Percentiles rank a stretch among this genome's conserved stretches.
Conservation (phyloP, 352 stramenopile genomes). For the Phytophthora constricta region DNA sequence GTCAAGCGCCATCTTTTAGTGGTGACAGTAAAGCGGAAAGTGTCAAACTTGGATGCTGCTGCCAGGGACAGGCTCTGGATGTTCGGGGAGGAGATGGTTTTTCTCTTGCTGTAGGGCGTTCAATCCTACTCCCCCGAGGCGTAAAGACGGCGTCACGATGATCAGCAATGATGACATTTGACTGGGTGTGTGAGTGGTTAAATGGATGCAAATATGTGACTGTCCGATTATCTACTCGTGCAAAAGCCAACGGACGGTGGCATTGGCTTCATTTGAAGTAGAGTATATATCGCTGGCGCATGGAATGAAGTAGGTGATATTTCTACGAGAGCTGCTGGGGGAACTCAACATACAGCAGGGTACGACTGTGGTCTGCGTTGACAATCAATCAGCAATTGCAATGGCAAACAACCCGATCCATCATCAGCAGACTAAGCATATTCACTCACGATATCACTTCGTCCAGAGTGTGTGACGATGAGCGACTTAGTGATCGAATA, state of each 20-base stretch:
- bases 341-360: slow-evolving; percentile 1
- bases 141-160: no score
- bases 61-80: no score
- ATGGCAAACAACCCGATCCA: slow-evolving; percentile 19
- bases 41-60: no score
- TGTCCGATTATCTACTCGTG: slow-evolving; percentile 11
- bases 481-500: slow-evolving; percentile 18
- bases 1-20: no score
- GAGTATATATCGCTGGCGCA: slow-evolving; percentile 22
- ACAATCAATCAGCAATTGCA: slow-evolving; percentile 17
- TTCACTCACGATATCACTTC: slow-evolving; percentile 23
- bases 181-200: no score
- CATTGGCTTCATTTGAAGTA: not conserved
- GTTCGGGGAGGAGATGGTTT: no score
- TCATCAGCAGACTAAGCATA: slow-evolving; percentile 24
- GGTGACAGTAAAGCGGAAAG: no score
- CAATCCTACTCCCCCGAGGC: no score
- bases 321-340: slow-evolving; percentile 8
- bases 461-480: not conserved
- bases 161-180: no score
- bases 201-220: slow-evolving; percentile 6
- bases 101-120: no score
- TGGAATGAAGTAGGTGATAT: slow-evolving; percentile 15
- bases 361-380: slow-evolving; percentile 1
- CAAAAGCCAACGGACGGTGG: slow-evolving; percentile 2